Evolutionary conservation across 257 asterid species (phyloP).

Genomic region (Fraxinus pennsylvanica): DNA sequence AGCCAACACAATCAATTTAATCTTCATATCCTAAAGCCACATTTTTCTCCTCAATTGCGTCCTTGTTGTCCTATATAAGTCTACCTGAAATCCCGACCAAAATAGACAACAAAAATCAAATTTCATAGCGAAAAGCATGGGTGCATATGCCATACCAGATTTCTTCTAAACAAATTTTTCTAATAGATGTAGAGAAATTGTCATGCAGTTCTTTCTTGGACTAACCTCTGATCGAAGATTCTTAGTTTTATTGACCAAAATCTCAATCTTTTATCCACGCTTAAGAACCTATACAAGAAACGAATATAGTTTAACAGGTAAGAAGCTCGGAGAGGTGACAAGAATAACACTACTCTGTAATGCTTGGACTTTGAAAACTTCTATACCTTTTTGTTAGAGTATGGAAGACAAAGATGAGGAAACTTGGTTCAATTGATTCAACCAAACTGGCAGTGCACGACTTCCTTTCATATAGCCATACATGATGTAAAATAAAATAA

Average conservation of each 20-base stretch:
- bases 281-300: slow-evolving; percentile 46
- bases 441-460: too few species aligned
- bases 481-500: too few species aligned
- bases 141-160: too few species aligned
- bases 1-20: slow-evolving; percentile 52
- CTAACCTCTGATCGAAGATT: slow-evolving; percentile 57
- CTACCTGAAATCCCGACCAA: slow-evolving; percentile 44
- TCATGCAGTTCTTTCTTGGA: neutral
- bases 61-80: slow-evolving; percentile 52
- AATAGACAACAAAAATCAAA: neutral
- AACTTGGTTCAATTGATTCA: too few species aligned
- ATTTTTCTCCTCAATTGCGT: slow-evolving; percentile 44
- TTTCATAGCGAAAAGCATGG: neutral
- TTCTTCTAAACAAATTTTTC: too few species aligned
- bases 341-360: neutral
- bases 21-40: slow-evolving; percentile 70
- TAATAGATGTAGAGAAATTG: neutral
- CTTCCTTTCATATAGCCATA: too few species aligned
- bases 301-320: neutral
- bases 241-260: slow-evolving; percentile 60
- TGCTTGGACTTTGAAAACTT: neutral
- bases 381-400: slow-evolving; percentile 25
- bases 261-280: slow-evolving; percentile 61
- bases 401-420: too few species aligned
- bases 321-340: slow-evolving; percentile 5